A percentile compares a stretch with the other conserved stretches of the same genome.
Conservation (phyloP, 257 asterid genomes). For the Solanum clarkiae region DNA sequence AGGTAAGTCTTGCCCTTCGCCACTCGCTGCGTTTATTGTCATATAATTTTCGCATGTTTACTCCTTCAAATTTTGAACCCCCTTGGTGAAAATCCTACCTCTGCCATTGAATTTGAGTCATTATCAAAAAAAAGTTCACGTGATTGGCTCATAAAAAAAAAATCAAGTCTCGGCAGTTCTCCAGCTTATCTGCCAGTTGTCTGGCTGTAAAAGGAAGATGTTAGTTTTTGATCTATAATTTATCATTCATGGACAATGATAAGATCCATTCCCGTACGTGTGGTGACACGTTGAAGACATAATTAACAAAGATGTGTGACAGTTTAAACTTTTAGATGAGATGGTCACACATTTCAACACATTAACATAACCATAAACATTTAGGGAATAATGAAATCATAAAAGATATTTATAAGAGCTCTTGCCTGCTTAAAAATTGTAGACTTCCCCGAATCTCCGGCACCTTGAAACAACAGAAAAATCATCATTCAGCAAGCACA, state of each 20-base stretch:
- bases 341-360: not conserved
- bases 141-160: not conserved
- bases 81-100: not conserved
- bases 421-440: constrained; percentile 99
- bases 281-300: not conserved
- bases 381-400: not conserved
- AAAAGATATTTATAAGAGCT: not conserved
- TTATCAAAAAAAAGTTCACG: not conserved
- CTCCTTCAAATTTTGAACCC: not conserved
- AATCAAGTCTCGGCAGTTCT: not conserved
- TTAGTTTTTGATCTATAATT: not conserved
- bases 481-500: not conserved
- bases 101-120: not conserved
- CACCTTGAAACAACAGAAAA: constrained; percentile 34
- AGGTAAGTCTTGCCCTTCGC: not conserved
- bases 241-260: not conserved
- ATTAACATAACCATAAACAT: not conserved
- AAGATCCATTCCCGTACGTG: not conserved
- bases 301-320: not conserved
- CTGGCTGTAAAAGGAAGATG: too few species aligned
- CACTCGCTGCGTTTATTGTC: not conserved
- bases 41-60: not conserved
- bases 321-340: not conserved
- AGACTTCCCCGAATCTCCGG: constrained; percentile 99
- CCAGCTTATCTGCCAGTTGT: too few species aligned